Evolutionary conservation across 768 basidiomycete species (phyloP), one percentile per base, ranked within the genome.

Genomic region (Leucogyrophana mollusca): DNA sequence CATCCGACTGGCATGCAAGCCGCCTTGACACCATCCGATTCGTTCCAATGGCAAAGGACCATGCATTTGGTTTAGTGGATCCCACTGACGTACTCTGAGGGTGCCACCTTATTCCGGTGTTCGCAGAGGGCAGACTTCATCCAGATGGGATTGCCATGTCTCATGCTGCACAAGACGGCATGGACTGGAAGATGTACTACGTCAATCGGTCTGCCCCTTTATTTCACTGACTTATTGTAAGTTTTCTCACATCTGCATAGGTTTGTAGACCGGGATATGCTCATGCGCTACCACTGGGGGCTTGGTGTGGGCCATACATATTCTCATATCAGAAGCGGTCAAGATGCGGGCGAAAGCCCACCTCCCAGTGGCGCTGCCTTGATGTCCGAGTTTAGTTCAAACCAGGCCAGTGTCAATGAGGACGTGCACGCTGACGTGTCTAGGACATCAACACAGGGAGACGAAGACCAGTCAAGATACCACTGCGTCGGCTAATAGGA

Each of bases 271-370:
- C 13, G 20, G 1, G 45, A 47, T 16, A 47, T 37, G 34, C 25
- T 47, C 3, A 20, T 51, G 30, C 34, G 21, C 1, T 51, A 51
- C 24, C 40, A 52, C 4, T 50, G 38, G 45, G 45, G 49, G 8
- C 39, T 45, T 32, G 44, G 20, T n/a, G 39, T 46, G 4, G 38
- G 49, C 10, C 49, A 50, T 25, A 6, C n/a, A 2, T 47, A 50
- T 11, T 3, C 33, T 7, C 39, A 42, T 30, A 10, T 33, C 45
- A 35, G n/a, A n/a, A n/a, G n/a, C n/a, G n/a, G n/a, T n/a, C n/a
- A n/a, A n/a, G n/a, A n/a, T n/a, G n/a, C n/a, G n/a, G n/a, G n/a
- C n/a, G n/a, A n/a, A n/a, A n/a, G n/a, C n/a, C n/a, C n/a, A n/a
- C n/a, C n/a, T n/a, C n/a, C n/a, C n/a, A n/a, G n/a, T n/a, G n/a